These are phyloP conservation scores for Henckelia pumila DNA, from an alignment of 257 asterid species.

Conservation along the genomic window DNA sequence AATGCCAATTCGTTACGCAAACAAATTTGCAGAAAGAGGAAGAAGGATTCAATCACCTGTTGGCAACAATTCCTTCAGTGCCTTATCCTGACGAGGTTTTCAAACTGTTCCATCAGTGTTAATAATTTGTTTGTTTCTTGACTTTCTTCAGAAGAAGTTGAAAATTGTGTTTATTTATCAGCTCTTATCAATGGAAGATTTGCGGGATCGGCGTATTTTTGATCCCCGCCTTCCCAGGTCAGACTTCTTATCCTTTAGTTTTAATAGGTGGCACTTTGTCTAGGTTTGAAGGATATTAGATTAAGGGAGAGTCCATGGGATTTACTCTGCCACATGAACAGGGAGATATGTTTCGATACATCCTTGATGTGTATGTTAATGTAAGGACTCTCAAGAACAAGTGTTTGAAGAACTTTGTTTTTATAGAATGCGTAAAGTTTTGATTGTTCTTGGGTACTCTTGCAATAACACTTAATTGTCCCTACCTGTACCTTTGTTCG, in stretches of 20 bases:
- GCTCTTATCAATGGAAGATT: conserved; percentile 88
- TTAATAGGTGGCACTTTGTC: conserved; percentile 6
- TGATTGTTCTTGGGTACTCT: background rate
- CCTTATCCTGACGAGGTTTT: conserved; percentile 78
- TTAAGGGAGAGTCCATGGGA: background rate
- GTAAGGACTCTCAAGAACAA: too few species aligned
- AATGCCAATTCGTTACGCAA: conserved; percentile 15
- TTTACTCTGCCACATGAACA: too few species aligned
- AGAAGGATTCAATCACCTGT: conserved; percentile 77
- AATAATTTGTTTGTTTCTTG: conserved; percentile 16
- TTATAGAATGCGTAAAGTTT: too few species aligned
- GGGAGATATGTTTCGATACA: too few species aligned
- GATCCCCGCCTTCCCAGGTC: conserved; percentile 98
- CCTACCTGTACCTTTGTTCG: background rate
- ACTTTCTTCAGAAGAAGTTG: too few species aligned
- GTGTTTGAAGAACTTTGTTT: too few species aligned
- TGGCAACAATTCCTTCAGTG: conserved; percentile 71
- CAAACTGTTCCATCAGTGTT: conserved; percentile 18
- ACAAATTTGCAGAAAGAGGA: conserved; percentile 68
- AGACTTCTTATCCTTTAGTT: conserved; percentile 24
- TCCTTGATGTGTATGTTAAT: too few species aligned
- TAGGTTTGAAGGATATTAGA: conserved; percentile 20
- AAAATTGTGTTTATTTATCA: conserved; percentile 32
- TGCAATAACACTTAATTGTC: background rate
- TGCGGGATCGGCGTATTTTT: conserved; percentile 74